Percentiles rank a stretch among this genome's conserved stretches.
Conservation (phyloP, 2,329 filamentous ascomycete species). For the Colletotrichum navitas region DNA sequence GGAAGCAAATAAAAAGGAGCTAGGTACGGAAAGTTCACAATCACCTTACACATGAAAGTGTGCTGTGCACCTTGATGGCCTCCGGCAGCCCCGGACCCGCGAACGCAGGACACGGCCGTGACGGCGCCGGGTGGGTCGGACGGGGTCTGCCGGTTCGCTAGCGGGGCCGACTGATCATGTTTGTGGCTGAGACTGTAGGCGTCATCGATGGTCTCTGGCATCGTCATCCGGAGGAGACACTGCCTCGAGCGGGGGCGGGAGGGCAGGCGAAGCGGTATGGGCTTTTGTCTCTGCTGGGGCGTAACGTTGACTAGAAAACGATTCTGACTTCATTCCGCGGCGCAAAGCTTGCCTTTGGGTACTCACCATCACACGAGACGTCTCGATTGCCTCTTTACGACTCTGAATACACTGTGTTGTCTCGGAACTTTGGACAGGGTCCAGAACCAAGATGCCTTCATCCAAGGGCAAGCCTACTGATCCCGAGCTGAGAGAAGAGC, state of each 20-base stretch:
- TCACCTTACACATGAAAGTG: background rate
- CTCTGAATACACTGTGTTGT: background rate
- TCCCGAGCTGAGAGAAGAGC: conserved; percentile 54
- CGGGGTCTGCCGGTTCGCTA: conserved; percentile 6
- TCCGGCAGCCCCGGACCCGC: background rate
- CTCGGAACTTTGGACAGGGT: background rate
- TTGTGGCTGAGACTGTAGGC: conserved; percentile 34
- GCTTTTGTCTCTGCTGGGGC: fast-evolving
- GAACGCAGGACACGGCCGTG: conserved; percentile 6
- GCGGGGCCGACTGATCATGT: conserved; percentile 1
- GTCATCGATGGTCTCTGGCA: conserved; percentile 33
- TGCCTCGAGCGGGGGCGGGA: background rate
- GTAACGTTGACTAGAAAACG: background rate
- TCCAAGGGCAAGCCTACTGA: conserved; percentile 57
- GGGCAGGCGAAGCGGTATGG: background rate
- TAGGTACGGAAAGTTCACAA: background rate
- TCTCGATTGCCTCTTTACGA: background rate
- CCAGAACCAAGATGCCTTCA: conserved; percentile 50
- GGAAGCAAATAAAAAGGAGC: background rate
- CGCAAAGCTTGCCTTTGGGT: background rate
- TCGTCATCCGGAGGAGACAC: background rate
- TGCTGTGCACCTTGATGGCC: conserved; percentile 26
- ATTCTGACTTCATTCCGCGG: background rate
- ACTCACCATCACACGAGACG: background rate
- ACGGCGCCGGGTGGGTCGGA: conserved; percentile 18